Percentiles rank a stretch among this genome's conserved stretches.
Conservation (phyloP, 805 yeast species). For the Monosporozyma aerobia region DNA sequence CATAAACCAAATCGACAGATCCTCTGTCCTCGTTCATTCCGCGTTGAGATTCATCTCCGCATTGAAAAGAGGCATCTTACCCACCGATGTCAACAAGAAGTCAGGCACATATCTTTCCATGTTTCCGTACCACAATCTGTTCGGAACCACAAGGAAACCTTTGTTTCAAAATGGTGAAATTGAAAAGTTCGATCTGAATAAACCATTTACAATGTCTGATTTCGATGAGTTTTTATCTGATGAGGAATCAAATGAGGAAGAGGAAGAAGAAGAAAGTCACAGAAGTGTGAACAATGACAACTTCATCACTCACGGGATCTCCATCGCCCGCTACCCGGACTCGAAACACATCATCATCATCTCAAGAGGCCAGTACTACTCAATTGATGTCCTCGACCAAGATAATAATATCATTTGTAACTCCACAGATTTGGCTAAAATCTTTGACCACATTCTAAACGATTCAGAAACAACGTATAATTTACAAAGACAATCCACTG, state of each 20-base stretch:
- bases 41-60: constrained; percentile 58
- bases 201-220: constrained; percentile 38
- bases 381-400: constrained; percentile 73
- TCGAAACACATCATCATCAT: constrained; percentile 69
- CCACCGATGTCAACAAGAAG: constrained; percentile 50
- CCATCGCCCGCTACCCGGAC: constrained; percentile 55
- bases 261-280: constrained; percentile 2
- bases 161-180: constrained; percentile 25
- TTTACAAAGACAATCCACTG: constrained; percentile 45
- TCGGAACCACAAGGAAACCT: constrained; percentile 59
- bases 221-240: constrained; percentile 27
- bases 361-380: constrained; percentile 77
- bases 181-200: constrained; percentile 30
- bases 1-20: constrained; percentile 56
- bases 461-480: constrained; percentile 57
- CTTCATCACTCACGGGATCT: constrained; percentile 45
- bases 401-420: constrained; percentile 55
- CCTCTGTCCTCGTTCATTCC: constrained; percentile 58
- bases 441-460: constrained; percentile 55
- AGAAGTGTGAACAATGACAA: background rate
- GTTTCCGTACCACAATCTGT: constrained; percentile 57
- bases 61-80: constrained; percentile 42
- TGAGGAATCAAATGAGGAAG: constrained; percentile 4
- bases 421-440: constrained; percentile 54
- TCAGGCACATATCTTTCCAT: constrained; percentile 48